Evolutionary conservation across 2,329 filamentous ascomycete genomes (phyloP).

Genomic region (Colletotrichum brevisporum): DNA sequence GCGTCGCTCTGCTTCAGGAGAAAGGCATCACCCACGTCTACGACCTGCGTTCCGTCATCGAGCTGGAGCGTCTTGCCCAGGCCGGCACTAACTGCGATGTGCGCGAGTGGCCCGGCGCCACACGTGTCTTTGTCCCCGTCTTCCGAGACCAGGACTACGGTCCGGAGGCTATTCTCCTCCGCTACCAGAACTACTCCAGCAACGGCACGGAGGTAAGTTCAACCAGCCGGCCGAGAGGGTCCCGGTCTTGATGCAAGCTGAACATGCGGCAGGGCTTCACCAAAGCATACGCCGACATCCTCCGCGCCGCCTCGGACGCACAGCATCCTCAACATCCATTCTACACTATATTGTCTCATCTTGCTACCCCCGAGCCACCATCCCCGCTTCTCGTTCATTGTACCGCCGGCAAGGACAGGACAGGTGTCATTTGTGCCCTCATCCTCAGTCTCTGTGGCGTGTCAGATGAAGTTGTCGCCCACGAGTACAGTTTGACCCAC

Average conservation of each 20-base stretch:
- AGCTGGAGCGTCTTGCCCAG: conserved; percentile 63
- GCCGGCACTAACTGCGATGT: conserved; percentile 45
- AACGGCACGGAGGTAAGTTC: conserved; percentile 56
- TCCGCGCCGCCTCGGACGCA: conserved; percentile 62
- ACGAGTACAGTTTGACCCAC: conserved; percentile 79
- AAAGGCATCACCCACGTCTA: conserved; percentile 76
- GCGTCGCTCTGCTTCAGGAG: conserved; percentile 63
- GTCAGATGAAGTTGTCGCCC: conserved; percentile 68
- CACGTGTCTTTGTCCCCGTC: conserved; percentile 73
- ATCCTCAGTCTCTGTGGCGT: conserved; percentile 76
- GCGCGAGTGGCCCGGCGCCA: conserved; percentile 52
- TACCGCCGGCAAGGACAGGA: conserved; percentile 84
- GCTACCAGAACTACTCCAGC: conserved; percentile 72
- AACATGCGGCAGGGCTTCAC: conserved; percentile 66
- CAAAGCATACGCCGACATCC: conserved; percentile 73
- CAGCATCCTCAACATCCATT: conserved; percentile 56
- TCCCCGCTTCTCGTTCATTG: conserved; percentile 77
- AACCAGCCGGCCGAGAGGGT: neutral
- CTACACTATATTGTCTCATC: conserved; percentile 65
- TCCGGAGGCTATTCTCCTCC: conserved; percentile 73
- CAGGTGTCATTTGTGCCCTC: conserved; percentile 78
- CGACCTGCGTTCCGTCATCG: conserved; percentile 75
- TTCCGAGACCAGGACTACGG: conserved; percentile 73
- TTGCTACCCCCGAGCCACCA: conserved; percentile 57
- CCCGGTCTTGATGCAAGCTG: neutral